Conservation (phyloP, 768 basidiomycete species). For the Lanmaoa pseudosensibilis region DNA sequence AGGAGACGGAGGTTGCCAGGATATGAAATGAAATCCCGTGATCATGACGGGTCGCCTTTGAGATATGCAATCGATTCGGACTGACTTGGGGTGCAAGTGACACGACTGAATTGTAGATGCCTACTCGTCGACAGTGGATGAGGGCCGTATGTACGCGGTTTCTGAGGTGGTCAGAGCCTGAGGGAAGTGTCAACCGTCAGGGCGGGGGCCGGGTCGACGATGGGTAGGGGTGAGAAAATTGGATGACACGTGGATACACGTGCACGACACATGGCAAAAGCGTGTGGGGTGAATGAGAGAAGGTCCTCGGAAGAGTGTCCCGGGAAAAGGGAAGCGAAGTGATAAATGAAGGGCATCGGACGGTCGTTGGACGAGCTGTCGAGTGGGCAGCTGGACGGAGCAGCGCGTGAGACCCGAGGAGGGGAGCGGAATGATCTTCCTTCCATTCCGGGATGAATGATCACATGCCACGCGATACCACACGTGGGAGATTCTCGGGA, state of each 20-base stretch:
- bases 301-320: background rate
- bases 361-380: no score
- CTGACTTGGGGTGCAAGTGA: no score
- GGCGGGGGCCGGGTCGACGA: no score
- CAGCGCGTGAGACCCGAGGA: background rate
- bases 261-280: constrained; percentile 14
- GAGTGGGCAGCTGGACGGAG: no score
- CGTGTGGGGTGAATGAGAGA: background rate
- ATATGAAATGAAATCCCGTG: background rate
- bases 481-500: constrained; percentile 25
- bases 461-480: constrained; percentile 27
- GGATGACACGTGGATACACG: constrained; percentile 22
- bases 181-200: no score
- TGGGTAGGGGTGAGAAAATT: background rate
- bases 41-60: no score
- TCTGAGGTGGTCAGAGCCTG: no score
- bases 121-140: background rate
- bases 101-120: no score
- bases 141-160: no score
- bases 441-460: background rate
- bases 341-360: no score
- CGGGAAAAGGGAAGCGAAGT: no score
- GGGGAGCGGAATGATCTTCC: background rate
- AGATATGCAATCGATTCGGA: no score
- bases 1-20: background rate